A percentile compares a stretch with the other conserved stretches of the same genome.
Evolutionary conservation across 73 alveolate genomes (phyloP).

Genomic region (Paramecium sexaurelia): DNA sequence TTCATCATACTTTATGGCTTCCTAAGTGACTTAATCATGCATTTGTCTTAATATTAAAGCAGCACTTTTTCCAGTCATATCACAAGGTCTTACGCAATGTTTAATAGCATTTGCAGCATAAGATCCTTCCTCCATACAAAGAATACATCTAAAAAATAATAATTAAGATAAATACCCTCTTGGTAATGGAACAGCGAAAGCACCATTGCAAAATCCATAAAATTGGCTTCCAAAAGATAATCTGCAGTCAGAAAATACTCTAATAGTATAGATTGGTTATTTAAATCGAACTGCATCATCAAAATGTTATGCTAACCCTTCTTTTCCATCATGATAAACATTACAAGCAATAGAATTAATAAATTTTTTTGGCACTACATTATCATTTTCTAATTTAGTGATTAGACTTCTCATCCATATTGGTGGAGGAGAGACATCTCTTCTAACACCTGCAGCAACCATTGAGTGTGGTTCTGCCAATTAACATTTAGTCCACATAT

Average conservation of each 20-base stretch:
- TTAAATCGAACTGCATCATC: slow-evolving; percentile 91
- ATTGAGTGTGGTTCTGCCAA: slow-evolving; percentile 78
- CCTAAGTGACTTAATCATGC: slow-evolving; percentile 73
- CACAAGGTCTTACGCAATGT: slow-evolving; percentile 93
- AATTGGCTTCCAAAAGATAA: slow-evolving; percentile 85
- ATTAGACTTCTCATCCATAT: slow-evolving; percentile 71
- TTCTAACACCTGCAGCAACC: slow-evolving; percentile 90
- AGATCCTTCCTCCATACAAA: slow-evolving; percentile 83
- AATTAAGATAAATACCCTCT: slow-evolving; percentile 69
- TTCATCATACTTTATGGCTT: slow-evolving; percentile 81
- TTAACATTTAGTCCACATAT: slow-evolving; percentile 85
- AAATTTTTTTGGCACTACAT: slow-evolving; percentile 68
- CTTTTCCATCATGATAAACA: slow-evolving; percentile 93
- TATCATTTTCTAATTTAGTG: not conserved
- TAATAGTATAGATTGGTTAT: slow-evolving; percentile 85
- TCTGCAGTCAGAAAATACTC: slow-evolving; percentile 83
- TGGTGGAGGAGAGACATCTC: slow-evolving; percentile 85
- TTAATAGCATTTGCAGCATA: slow-evolving; percentile 90
- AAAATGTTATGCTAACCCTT: slow-evolving; percentile 90
- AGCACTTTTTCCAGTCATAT: slow-evolving; percentile 89
- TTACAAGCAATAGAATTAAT: slow-evolving; percentile 86
- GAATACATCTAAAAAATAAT: slow-evolving; percentile 58
- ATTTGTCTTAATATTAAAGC: slow-evolving; percentile 84
- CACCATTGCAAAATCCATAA: slow-evolving; percentile 84
- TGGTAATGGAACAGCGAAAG: slow-evolving; percentile 86